Base-by-base conservation (phyloP, 257 asterid species). In the Nicotiana obtusifolia region DNA sequence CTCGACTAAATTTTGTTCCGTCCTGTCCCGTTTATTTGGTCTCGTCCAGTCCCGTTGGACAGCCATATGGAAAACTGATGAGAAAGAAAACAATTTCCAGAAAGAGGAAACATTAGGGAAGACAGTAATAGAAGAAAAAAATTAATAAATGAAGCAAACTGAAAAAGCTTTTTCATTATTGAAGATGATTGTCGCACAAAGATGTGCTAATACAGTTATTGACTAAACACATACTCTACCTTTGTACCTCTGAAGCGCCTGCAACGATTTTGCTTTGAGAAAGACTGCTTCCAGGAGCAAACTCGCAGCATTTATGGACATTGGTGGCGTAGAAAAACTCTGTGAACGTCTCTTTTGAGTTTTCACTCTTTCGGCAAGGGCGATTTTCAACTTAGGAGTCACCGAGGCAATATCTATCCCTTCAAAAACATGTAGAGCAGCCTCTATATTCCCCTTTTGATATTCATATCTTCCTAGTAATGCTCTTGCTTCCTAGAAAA, bases 401-500 rank as follows among this genome's bases (percentile, higher is more conserved):
- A 91, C 88, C 54, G 94, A 87, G 84, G 90, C 86, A 85, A 93
- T 84, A 82, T 95, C 98, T 17, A 95, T 93, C 84, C 99, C 98
- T 90, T 93, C 97, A 65, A 93, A 95, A 53, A 95, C 99, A 82
- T 91, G 97, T 64, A 95, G 83, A 76, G 99, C 98, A 73, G 94
- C 95, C 91, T 95, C 97, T 68, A 91, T 80, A 82, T 95, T 95
- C 41, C 98, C 98, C 81, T 90, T 95, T 68, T 95, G 99, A 86
- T 89, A 92, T 85, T 95, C 99, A 60, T 89, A 93, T 85, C 99
- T 88, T 83, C 99, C 99, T 81, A 95, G 86, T 84, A 95, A 82
- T 19, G 99, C 98, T 84, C 99, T 93, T 44, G 98, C 99, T 91
- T 95, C 99, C 99, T 95, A 91, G 71, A 85, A 77, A 41, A 65